phyloP scores from a whole-genome alignment of 768 basidiomycete species.

The Mycena sanguinolenta region DNA sequence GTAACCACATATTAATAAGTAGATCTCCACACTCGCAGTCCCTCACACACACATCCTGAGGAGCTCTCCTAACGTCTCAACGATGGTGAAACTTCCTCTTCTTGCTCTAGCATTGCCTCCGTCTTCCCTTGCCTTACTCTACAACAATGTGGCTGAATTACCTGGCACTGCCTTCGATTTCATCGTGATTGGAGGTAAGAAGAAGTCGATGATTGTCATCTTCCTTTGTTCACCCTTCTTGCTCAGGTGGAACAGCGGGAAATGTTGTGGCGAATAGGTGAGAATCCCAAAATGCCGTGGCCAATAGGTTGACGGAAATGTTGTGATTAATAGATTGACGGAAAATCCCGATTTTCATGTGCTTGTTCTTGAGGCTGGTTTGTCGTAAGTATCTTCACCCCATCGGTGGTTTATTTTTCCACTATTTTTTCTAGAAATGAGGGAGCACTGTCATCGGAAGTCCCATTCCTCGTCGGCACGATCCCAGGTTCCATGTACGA shows the following conservation, averaged over 20 bases:
- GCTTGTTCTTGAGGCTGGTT: slow-evolving; percentile 7
- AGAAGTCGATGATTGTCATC: background rate
- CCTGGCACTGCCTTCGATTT: slow-evolving; percentile 14
- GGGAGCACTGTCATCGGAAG: background rate
- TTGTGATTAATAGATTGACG: slow-evolving; percentile 15
- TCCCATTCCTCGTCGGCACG: background rate
- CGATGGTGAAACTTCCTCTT: background rate
- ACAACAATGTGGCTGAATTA: background rate
- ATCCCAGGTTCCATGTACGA: background rate
- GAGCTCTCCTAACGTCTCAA: too few species aligned
- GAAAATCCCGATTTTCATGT: slow-evolving; percentile 3
- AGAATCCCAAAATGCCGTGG: slow-evolving; percentile 10
- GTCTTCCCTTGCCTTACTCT: slow-evolving; percentile 1
- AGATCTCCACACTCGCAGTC: too few species aligned
- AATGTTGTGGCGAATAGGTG: too few species aligned
- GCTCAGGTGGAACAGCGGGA: slow-evolving; percentile 16
- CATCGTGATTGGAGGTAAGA: slow-evolving; percentile 3
- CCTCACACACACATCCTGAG: too few species aligned
- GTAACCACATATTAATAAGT: too few species aligned
- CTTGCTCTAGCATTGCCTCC: background rate
- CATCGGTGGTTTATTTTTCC: background rate
- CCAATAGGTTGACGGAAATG: too few species aligned
- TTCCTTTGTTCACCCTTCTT: background rate
- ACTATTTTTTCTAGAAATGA: background rate
- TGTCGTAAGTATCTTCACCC: background rate